Evolutionary conservation across 306 rosid species (phyloP).

Genomic region (Lotus japonicus): DNA sequence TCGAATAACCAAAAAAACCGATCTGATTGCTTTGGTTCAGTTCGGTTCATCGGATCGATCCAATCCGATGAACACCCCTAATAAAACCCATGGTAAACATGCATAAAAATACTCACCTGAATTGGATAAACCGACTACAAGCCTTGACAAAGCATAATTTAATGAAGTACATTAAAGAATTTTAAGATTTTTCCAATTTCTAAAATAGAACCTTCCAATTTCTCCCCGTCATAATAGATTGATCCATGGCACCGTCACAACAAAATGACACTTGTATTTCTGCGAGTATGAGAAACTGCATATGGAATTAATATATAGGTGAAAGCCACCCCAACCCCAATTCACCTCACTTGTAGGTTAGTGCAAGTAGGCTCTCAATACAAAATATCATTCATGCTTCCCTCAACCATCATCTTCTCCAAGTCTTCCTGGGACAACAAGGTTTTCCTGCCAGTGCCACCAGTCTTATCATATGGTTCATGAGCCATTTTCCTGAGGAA

Average conservation of each 20-base stretch:
- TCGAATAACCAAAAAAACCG: too few species aligned
- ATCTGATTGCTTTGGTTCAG: too few species aligned
- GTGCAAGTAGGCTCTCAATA: slow-evolving; percentile 19
- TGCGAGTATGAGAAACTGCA: background rate
- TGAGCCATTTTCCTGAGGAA: slow-evolving; percentile 95
- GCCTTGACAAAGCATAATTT: background rate
- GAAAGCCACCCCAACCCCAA: slow-evolving; percentile 3
- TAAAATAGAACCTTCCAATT: background rate
- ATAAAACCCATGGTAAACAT: too few species aligned
- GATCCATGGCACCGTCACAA: background rate
- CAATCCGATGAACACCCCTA: too few species aligned
- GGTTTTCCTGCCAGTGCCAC: slow-evolving; percentile 65
- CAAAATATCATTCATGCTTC: slow-evolving; percentile 45
- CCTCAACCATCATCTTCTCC: slow-evolving; percentile 62
- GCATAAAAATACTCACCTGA: too few species aligned
- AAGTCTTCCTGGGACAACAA: slow-evolving; percentile 73
- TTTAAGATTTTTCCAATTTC: background rate
- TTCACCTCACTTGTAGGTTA: background rate
- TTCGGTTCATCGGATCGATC: too few species aligned
- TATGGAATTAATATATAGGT: background rate
- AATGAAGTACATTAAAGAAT: background rate
- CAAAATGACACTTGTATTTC: background rate
- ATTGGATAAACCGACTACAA: background rate
- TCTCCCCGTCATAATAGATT: background rate
- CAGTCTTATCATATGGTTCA: slow-evolving; percentile 86